A percentile compares a stretch with the other conserved stretches of the same genome.
phyloP scores from a whole-genome alignment of 1,284 basidiomycete species.

The Moesziomyces antarcticus region DNA sequence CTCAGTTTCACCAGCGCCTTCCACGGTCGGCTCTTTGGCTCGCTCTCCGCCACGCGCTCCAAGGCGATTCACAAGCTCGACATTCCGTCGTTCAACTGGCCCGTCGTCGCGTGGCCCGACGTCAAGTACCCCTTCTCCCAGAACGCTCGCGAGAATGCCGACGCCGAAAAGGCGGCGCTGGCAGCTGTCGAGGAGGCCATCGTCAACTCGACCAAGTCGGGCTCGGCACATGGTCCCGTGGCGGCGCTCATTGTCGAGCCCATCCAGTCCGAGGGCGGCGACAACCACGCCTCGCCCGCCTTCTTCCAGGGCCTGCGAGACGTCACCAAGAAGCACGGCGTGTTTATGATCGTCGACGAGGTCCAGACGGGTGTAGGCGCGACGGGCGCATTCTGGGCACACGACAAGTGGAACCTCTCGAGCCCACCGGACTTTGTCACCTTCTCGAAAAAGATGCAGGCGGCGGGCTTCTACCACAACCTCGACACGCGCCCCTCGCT shows the following conservation, averaged over 20 bases:
- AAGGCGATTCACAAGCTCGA: conserved; percentile 72
- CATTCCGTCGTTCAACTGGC: conserved; percentile 74
- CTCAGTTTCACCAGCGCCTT: conserved; percentile 71
- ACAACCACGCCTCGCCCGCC: conserved; percentile 71
- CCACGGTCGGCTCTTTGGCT: conserved; percentile 63
- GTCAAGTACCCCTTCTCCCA: conserved; percentile 72
- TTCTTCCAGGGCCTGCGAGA: conserved; percentile 72
- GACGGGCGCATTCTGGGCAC: conserved; percentile 73
- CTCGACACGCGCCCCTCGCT: conserved; percentile 70
- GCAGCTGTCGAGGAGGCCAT: conserved; percentile 69
- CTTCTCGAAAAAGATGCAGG: conserved; percentile 69
- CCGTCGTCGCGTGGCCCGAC: conserved; percentile 71
- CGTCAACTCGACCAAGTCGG: conserved; percentile 64
- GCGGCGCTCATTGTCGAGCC: conserved; percentile 74
- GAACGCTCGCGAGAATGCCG: conserved; percentile 69
- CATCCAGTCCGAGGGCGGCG: conserved; percentile 73
- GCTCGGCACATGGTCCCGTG: conserved; percentile 67
- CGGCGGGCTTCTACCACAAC: conserved; percentile 71
- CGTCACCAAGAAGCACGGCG: conserved; percentile 69
- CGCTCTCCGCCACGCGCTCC: conserved; percentile 71
- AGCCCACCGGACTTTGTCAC: conserved; percentile 72
- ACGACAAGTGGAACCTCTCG: conserved; percentile 72
- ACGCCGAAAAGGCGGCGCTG: conserved; percentile 68
- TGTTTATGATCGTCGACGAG: conserved; percentile 72
- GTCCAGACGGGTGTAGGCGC: conserved; percentile 73